Percentiles rank a stretch among this genome's conserved stretches.
Evolutionary conservation across 2,329 filamentous ascomycete genomes (phyloP).

Genomic region (Hypoxylon sp.): DNA sequence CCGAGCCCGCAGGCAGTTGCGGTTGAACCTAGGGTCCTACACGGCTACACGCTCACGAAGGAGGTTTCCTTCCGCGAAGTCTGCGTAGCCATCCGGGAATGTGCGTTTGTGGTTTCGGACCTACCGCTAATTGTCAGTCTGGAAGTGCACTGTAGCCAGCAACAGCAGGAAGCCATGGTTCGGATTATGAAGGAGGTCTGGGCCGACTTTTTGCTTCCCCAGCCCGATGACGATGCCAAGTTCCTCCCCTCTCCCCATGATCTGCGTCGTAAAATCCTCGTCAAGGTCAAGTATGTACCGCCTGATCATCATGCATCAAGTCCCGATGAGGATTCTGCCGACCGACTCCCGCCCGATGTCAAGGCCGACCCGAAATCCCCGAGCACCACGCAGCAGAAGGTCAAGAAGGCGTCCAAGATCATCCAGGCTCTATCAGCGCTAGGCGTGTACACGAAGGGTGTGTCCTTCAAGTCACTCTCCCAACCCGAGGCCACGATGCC

Average conservation of each 20-base stretch:
- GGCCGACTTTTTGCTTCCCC: constrained; percentile 78
- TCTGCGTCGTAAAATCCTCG: constrained; percentile 82
- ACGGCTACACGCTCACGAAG: constrained; percentile 92
- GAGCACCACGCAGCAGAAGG: constrained; percentile 56
- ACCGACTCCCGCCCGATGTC: constrained; percentile 52
- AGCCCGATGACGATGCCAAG: constrained; percentile 62
- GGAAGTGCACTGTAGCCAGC: constrained; percentile 85
- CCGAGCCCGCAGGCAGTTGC: constrained; percentile 53
- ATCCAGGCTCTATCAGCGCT: constrained; percentile 81
- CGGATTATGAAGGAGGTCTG: constrained; percentile 90
- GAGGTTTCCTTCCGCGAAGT: constrained; percentile 90
- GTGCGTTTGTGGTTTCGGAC: constrained; percentile 81
- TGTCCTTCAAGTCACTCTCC: constrained; percentile 83
- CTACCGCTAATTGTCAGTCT: constrained; percentile 94
- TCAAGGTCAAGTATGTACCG: constrained; percentile 83
- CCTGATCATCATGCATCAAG: constrained; percentile 53
- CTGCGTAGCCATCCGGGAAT: constrained; percentile 82
- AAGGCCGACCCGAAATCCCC: constrained; percentile 52
- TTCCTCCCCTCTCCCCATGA: constrained; percentile 77
- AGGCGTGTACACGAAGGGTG: constrained; percentile 86
- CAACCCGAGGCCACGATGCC: constrained; percentile 79
- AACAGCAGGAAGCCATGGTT: constrained; percentile 93
- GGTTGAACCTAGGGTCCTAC: constrained; percentile 82
- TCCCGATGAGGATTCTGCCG: constrained; percentile 46
- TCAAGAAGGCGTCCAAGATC: constrained; percentile 72